Evolutionary conservation across 2,329 filamentous ascomycete genomes (phyloP).

Genomic region (Aspergillus arachidicola): DNA sequence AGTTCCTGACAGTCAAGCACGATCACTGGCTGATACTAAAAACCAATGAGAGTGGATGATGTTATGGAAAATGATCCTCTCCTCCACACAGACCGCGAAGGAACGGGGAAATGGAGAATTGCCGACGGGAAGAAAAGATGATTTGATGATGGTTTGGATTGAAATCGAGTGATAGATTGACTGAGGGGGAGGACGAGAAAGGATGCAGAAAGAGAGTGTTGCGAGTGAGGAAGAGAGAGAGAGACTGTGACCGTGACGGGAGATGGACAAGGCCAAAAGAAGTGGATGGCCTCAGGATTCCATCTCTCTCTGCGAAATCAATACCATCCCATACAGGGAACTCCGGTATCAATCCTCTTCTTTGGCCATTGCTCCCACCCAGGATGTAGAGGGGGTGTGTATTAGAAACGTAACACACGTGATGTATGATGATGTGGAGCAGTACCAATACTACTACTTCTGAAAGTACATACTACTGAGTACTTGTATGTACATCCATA

Average conservation of each 20-base stretch:
- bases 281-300: slow-evolving; percentile 14
- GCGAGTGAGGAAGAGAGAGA: slow-evolving; percentile 1
- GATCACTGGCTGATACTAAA: slow-evolving; percentile 26
- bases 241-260: slow-evolving; percentile 8
- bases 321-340: slow-evolving; percentile 11
- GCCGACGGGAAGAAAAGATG: not conserved
- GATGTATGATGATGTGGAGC: slow-evolving; percentile 3
- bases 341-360: not conserved
- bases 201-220: slow-evolving; percentile 1
- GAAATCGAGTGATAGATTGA: not conserved
- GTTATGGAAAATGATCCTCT: slow-evolving; percentile 3
- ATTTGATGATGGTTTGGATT: slow-evolving; percentile 11
- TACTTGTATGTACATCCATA: not conserved
- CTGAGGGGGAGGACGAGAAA: not conserved
- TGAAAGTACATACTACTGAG: not conserved
- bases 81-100: slow-evolving; percentile 7
- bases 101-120: slow-evolving; percentile 2
- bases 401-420: slow-evolving; percentile 16
- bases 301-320: not conserved
- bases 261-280: not conserved
- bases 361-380: not conserved
- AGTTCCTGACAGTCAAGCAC: slow-evolving; percentile 25
- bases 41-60: slow-evolving; percentile 19
- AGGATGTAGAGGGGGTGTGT: slow-evolving; percentile 10
- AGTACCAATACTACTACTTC: not conserved